Evolutionary conservation across 192 early-diverging fungal species (phyloP), one percentile per base, ranked within the genome.

Genomic region (Gigaspora rosea): DNA sequence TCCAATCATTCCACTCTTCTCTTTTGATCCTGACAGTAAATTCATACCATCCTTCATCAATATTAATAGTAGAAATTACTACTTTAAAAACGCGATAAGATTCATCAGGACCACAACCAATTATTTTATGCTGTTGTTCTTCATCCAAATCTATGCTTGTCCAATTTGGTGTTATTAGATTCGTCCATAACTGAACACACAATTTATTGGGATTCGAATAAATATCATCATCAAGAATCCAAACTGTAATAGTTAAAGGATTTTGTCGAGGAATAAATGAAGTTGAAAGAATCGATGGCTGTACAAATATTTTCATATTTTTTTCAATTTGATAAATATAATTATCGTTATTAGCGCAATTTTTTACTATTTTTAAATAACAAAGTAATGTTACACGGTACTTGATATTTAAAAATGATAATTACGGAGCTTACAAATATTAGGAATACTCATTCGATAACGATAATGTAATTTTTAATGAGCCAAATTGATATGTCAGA

Each of bases 41-140:
- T 52, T 75, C 73, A 63, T 75, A 75, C 57, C 59, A 64, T 4
- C 73, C 73, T 11, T 61, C 46, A 22, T 63, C 13, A 64, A 64
- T n/a, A 51, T 16, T 20, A 2, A 41, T 18, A 4, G n/a, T 63
- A 64, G 6, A 6, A 63, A 50, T 8, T 20, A 10, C 22, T 15
- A 47, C 3, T 51, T 75, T n/a, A 64, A 75, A 75, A 6, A 50
- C 20, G 13, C 73, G 73, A 63, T 50, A 75, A 8, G 12, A 36
- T 46, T 22, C 18, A 35, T 57, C 50, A 2, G 41, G 41, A 41
- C 32, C 15, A 72, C 71, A 59, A n/a, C 71, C 71, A 72, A 72
- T 16, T 16, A 72, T 33, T 22, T 15, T 33, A 9, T 32, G 12
- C 1, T 62, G 12, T 15, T 1, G 22, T 33, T 62, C 33, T 62